These are phyloP conservation scores for Thalia dealbata DNA, from an alignment of 176 grass and related monocot genomes.

Conservation along the genomic window DNA sequence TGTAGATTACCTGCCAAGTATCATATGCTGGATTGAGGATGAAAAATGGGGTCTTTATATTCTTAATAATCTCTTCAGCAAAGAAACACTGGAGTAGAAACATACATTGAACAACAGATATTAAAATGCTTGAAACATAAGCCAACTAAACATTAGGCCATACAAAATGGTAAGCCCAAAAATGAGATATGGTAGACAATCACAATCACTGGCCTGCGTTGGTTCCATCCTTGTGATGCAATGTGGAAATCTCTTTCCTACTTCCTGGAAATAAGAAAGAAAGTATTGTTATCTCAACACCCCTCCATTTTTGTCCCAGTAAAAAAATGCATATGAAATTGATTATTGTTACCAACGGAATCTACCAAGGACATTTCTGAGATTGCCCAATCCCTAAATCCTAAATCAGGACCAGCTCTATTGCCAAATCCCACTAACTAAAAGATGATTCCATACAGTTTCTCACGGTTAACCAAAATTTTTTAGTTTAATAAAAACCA, in stretches of 20 bases:
- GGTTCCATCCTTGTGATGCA: slow-evolving; percentile 18
- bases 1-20: slow-evolving; percentile 58
- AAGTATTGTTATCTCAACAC: neutral
- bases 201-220: slow-evolving; percentile 22
- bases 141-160: neutral
- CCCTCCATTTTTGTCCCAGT: neutral
- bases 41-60: slow-evolving; percentile 53
- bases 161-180: neutral
- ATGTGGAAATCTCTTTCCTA: slow-evolving; percentile 20
- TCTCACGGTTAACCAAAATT: too few relatives aligned
- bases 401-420: neutral
- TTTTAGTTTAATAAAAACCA: too few relatives aligned
- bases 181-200: slow-evolving; percentile 7
- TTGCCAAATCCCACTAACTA: too few relatives aligned
- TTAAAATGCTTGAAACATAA: slow-evolving; percentile 16
- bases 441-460: too few relatives aligned
- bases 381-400: neutral
- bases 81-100: slow-evolving; percentile 57
- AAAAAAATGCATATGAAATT: neutral
- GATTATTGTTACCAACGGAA: neutral
- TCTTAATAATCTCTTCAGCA: slow-evolving; percentile 60
- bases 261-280: slow-evolving; percentile 12
- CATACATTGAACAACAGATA: neutral
- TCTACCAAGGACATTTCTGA: neutral
- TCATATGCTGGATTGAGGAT: slow-evolving; percentile 83